Evolutionary conservation across 2,329 filamentous ascomycete genomes (phyloP), one percentile per base, ranked within the genome.

Genomic region (Verticillium nubilum): DNA sequence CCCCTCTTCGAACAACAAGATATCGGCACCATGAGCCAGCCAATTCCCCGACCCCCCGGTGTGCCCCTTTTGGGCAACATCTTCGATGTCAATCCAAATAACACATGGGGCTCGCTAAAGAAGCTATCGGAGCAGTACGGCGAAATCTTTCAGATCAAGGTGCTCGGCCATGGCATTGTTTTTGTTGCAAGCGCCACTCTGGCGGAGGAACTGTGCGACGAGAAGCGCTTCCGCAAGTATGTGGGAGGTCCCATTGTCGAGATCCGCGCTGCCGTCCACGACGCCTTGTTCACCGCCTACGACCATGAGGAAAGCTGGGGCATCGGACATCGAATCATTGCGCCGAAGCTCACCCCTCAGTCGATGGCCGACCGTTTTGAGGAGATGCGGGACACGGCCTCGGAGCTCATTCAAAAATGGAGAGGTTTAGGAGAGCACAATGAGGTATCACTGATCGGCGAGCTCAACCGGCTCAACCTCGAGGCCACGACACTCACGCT

Each of bases 391-490:
- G 74, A 76, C 52, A 76, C 74, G n/a, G 74, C 80, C 0, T 66
- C 69, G 10, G 82, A 85, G 61, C 70, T 86, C 37, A 67, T 84
- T 17, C 67, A 69, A 7, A 78, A 79, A 57, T 86, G 84, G 84
- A 69, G 67, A 42, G 70, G 69, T 0, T 69, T 76, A 1, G 74
- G 68, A 0, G 37, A 64, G 1, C 68, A 68, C n/a, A 74, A 75
- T 60, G 69, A 70, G 35, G 70, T 85, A n/a, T 69, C 72, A 4
- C 74, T 80, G 0, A 71, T 83, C 10, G 72, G 71, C 9, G 79
- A 84, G 55, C 73, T 86, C 17, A 80, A 84, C 64, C 72, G 80
- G 17, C 71, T 85, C 17, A 80, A 82, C 65, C 74, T 86, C 29
- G 81, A 84, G 60, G 73, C 77, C 3, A 79, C 76, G 2, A 78